Conservation (phyloP, 768 basidiomycete genomes). For the Chalciporus chontae region DNA sequence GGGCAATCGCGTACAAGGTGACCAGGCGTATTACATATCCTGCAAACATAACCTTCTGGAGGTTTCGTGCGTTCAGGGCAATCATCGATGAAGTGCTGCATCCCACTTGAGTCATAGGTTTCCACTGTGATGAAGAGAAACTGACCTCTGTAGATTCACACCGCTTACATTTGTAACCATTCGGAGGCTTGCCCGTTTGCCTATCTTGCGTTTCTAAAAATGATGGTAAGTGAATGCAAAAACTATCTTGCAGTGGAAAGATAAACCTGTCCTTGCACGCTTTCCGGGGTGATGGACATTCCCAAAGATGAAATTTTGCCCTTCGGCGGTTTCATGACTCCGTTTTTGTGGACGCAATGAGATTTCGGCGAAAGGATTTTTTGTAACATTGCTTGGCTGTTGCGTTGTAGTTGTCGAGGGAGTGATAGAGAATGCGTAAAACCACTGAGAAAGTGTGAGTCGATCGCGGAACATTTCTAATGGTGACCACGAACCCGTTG, state of each 20-base stretch:
- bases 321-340: slow-evolving; percentile 40
- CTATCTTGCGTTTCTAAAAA: slow-evolving; percentile 26
- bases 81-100: slow-evolving; percentile 70
- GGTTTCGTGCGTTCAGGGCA: slow-evolving; percentile 76
- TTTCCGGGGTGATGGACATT: slow-evolving; percentile 55
- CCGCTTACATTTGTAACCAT: slow-evolving; percentile 72
- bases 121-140: background rate
- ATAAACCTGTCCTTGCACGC: slow-evolving; percentile 52
- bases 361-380: slow-evolving; percentile 62
- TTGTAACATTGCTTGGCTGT: slow-evolving; percentile 60
- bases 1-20: slow-evolving; percentile 92
- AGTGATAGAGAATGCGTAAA: slow-evolving; percentile 90
- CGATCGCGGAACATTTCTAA: slow-evolving; percentile 2
- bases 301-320: slow-evolving; percentile 70
- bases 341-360: slow-evolving; percentile 48
- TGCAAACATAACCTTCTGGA: slow-evolving; percentile 84
- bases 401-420: slow-evolving; percentile 44
- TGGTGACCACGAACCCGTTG: slow-evolving; percentile 61
- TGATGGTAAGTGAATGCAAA: background rate
- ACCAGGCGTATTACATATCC: slow-evolving; percentile 78
- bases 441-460: slow-evolving; percentile 61
- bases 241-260: background rate
- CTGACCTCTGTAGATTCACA: slow-evolving; percentile 74
- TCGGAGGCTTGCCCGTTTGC: slow-evolving; percentile 56
- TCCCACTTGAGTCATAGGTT: slow-evolving; percentile 2